A percentile compares a stretch with the other conserved stretches of the same genome.
These are phyloP conservation scores for Penicillium sp. DNA, from an alignment of 2,329 filamentous ascomycete species.

Conservation along the genomic window DNA sequence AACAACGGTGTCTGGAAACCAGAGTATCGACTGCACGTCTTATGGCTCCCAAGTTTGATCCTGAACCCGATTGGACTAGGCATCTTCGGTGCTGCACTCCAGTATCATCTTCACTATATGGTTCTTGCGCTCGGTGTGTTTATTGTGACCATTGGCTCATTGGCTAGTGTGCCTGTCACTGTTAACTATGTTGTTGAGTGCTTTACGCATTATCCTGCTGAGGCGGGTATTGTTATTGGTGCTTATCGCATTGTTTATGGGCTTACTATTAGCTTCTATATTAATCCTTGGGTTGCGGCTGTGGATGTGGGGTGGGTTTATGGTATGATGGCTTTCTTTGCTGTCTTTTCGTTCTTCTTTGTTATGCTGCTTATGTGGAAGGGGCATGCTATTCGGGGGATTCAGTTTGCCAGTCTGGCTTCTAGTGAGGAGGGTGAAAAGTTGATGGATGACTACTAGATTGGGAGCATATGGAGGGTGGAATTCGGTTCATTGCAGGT, in stretches of 20 bases:
- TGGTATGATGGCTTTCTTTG: constrained; percentile 45
- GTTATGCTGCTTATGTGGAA: constrained; percentile 30
- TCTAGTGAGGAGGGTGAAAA: constrained; percentile 24
- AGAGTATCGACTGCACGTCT: constrained; percentile 34
- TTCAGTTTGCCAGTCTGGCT: constrained; percentile 22
- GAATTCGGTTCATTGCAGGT: no score
- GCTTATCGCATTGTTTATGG: constrained; percentile 39
- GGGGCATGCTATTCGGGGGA: constrained; percentile 20
- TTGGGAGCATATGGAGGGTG: no score
- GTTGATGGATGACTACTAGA: background rate
- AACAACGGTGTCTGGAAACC: constrained; percentile 35
- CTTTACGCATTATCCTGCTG: constrained; percentile 40
- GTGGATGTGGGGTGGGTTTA: constrained; percentile 43
- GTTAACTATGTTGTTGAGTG: constrained; percentile 31
- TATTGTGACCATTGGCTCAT: constrained; percentile 40
- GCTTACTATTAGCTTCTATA: constrained; percentile 43
- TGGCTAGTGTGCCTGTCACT: constrained; percentile 27
- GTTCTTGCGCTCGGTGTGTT: constrained; percentile 44
- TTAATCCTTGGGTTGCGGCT: constrained; percentile 38
- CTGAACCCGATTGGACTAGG: constrained; percentile 34
- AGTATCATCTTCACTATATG: constrained; percentile 44
- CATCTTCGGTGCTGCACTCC: constrained; percentile 40
- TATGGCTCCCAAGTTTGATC: constrained; percentile 30
- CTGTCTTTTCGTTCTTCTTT: constrained; percentile 24
- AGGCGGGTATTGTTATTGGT: constrained; percentile 33